Percentiles rank a stretch among this genome's conserved stretches.
These are phyloP conservation scores for Pseudonitzschia pungens DNA, from an alignment of 108 stramenopile species.

Conservation along the genomic window DNA sequence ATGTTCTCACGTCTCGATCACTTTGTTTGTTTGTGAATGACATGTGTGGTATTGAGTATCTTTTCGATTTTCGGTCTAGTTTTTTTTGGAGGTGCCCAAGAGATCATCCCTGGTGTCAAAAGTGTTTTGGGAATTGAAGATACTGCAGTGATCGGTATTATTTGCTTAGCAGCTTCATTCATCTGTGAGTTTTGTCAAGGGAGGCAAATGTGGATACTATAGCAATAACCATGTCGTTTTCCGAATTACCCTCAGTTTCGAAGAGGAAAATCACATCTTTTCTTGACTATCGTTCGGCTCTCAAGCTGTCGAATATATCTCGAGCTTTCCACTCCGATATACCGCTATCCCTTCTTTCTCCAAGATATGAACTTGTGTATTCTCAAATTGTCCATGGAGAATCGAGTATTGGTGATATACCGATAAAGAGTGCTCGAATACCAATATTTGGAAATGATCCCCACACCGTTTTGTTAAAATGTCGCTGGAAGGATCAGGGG, in stretches of 20 bases:
- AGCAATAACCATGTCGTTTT: not conserved
- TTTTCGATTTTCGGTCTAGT: too few relatives aligned
- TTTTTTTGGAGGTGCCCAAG: too few relatives aligned
- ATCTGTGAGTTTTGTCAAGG: too few relatives aligned
- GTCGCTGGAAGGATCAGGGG: slow-evolving; percentile 26
- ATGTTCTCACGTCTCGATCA: too few relatives aligned
- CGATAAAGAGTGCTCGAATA: not conserved
- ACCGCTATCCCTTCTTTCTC: not conserved
- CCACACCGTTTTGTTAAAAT: slow-evolving; percentile 12
- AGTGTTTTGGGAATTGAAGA: too few relatives aligned
- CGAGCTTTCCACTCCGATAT: not conserved
- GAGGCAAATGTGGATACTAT: too few relatives aligned
- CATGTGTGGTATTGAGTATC: too few relatives aligned
- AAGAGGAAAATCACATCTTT: not conserved
- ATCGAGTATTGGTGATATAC: not conserved
- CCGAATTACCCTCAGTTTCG: not conserved
- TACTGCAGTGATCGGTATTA: too few relatives aligned
- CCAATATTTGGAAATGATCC: not conserved
- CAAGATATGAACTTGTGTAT: not conserved
- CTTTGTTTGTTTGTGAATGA: too few relatives aligned
- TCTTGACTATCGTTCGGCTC: not conserved
- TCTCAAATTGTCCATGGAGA: not conserved
- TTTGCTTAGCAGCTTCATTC: too few relatives aligned
- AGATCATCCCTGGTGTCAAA: too few relatives aligned
- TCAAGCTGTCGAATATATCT: not conserved